Percentiles rank a stretch among this genome's conserved stretches.
Evolutionary conservation across 805 yeast genomes (phyloP).

Genomic region (Wickerhamiella cacticola): DNA sequence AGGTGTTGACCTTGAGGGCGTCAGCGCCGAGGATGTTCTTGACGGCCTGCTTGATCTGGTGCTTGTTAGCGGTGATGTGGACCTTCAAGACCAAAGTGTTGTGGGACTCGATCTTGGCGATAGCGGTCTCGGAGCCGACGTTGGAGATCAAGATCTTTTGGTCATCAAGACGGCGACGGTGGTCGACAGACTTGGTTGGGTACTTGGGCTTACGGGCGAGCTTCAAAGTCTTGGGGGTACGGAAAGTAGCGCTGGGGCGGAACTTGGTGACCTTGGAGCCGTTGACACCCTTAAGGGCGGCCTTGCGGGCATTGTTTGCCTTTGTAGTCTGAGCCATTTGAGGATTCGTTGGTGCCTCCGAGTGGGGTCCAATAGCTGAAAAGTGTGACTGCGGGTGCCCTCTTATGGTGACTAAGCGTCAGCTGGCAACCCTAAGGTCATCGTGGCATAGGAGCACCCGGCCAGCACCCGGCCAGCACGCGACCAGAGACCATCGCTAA

Average conservation of each 20-base stretch:
- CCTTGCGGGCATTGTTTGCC: conserved; percentile 97
- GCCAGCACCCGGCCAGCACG: no score
- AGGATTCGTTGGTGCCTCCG: conserved; percentile 8
- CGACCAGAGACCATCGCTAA: no score
- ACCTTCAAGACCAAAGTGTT: conserved; percentile 99
- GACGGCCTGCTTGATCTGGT: conserved; percentile 96
- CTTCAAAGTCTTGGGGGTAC: conserved; percentile 93
- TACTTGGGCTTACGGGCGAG: conserved; percentile 91
- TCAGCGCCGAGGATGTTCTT: conserved; percentile 98
- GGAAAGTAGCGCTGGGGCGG: conserved; percentile 91
- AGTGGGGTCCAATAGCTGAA: conserved; percentile 4
- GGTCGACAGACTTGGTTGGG: conserved; percentile 92
- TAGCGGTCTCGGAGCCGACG: conserved; percentile 96
- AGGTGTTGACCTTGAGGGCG: conserved; percentile 85
- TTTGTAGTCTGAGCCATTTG: conserved; percentile 37
- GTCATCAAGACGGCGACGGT: conserved; percentile 92
- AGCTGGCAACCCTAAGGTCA: background rate
- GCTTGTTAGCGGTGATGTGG: conserved; percentile 92
- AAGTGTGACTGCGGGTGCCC: conserved; percentile 1
- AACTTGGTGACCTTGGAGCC: conserved; percentile 81
- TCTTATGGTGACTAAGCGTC: background rate
- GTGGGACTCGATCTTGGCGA: conserved; percentile 98
- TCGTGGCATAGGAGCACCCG: no score
- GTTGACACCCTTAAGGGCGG: conserved; percentile 95
- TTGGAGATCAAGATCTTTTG: conserved; percentile 90